Base-by-base conservation (phyloP, 2,329 filamentous ascomycete species). In the Samsoniella hepiali region DNA sequence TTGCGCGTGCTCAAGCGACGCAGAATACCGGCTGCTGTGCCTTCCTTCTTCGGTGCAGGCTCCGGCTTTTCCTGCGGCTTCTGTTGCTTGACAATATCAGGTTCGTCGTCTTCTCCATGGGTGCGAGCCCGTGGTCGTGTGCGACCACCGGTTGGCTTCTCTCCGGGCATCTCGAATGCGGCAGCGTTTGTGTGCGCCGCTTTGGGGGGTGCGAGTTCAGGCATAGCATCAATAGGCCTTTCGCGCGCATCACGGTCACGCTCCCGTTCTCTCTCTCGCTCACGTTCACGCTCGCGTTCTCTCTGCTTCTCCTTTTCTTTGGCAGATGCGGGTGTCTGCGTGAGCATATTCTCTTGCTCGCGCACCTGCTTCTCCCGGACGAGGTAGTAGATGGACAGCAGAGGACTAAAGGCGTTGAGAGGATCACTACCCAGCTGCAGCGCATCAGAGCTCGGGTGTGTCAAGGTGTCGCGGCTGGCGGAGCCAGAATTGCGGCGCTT, bases 351-450 rank as follows among this genome's bases (percentile, higher is more conserved):
- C 22, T 70, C 68, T 55, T 79, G 79, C 70, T 98, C 93, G 42
- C 91, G 87, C 57, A 96, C 91, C 67, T 92, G 87, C 78, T 98
- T 98, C 79, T 99, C 95, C 68, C 87, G 89, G n/a, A 97, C 95
- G 3, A 99, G 84, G 71, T 96, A 96, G 76, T 99, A 99, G 15
- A 99, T 89, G 1, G 95, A 98, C 8, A 98, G 82, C 15, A 98
- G 81, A 8, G 95, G 95, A 70, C 91, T 94, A 74, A 91, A 99
- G 4, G 95, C 95, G 74, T 98, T 98, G 64, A 96, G 79, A 1
- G 95, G 93, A 71, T 99, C 95, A 63, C 85, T 86, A 11, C 93
- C 93, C 40, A 94, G 79, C 67, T 91, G 88, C 22, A 98, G 82
- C 4, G 90, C 91, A 74, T 99, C 95, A 1, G 88, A 86, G 58